phyloP scores from a whole-genome alignment of 129 eudicot genomes.

The Flaveria trinervia region DNA sequence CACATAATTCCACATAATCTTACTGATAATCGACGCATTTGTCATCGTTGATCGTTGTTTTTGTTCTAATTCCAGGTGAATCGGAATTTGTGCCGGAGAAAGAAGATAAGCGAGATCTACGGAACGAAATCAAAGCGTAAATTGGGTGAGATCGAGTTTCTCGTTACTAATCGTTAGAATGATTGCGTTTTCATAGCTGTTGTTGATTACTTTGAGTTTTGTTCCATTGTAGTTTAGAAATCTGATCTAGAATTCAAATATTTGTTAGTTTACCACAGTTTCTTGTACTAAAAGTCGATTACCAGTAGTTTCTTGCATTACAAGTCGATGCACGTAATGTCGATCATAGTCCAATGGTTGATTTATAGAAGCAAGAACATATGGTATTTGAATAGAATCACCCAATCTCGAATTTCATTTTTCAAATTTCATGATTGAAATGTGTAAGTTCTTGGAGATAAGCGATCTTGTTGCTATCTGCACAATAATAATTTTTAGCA shows the following conservation, averaged over 20 bases:
- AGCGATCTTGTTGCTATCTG: too few species aligned
- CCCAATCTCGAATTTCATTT: too few species aligned
- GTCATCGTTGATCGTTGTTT: background rate
- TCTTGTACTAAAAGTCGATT: too few species aligned
- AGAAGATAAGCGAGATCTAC: background rate
- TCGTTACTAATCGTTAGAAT: background rate
- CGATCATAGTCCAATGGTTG: too few species aligned
- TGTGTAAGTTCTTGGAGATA: too few species aligned
- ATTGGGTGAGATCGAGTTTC: conserved; percentile 28
- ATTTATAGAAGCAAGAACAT: too few species aligned
- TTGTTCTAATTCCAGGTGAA: conserved; percentile 29
- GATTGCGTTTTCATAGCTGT: background rate
- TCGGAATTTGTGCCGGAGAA: background rate
- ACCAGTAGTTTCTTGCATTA: too few species aligned
- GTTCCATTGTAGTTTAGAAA: background rate
- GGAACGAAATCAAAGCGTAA: conserved; percentile 26
- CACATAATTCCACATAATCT: conserved; percentile 19
- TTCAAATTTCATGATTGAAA: too few species aligned
- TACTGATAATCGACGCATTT: background rate
- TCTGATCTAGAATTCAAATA: background rate
- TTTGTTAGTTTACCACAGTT: too few species aligned
- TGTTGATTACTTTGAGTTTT: background rate
- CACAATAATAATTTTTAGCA: too few species aligned
- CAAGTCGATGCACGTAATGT: too few species aligned
- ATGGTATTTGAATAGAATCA: too few species aligned